Evolutionary conservation across 2,329 filamentous ascomycete genomes (phyloP).

Genomic region (Emmonsia crescens): DNA sequence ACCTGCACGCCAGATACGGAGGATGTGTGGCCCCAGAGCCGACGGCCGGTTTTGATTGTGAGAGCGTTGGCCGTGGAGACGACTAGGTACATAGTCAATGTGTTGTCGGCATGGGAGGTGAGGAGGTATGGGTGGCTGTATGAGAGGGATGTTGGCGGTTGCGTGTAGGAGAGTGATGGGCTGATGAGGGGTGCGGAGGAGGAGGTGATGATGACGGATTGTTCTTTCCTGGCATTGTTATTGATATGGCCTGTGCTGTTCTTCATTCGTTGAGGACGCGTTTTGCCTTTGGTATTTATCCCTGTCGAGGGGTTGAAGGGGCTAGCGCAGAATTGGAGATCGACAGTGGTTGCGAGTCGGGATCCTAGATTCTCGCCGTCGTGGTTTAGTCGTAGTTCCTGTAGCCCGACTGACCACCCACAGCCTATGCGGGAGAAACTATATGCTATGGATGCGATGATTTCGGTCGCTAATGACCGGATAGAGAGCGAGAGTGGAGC

Average conservation of each 20-base stretch:
- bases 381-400: conserved; percentile 63
- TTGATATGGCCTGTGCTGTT: not conserved
- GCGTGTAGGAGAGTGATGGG: conserved; percentile 7
- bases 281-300: conserved; percentile 7
- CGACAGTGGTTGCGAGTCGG: conserved; percentile 30
- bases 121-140: conserved; percentile 80
- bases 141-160: conserved; percentile 52
- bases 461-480: conserved; percentile 50
- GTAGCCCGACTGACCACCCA: conserved; percentile 85
- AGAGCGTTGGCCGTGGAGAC: conserved; percentile 57
- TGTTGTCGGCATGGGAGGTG: conserved; percentile 76
- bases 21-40: conserved; percentile 86
- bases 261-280: not conserved
- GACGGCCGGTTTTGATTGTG: conserved; percentile 59
- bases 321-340: conserved; percentile 27
- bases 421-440: conserved; percentile 63
- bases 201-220: not conserved
- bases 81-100: conserved; percentile 69
- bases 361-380: conserved; percentile 34
- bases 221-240: not conserved
- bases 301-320: conserved; percentile 8
- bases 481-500: conserved; percentile 75
- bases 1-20: conserved; percentile 79
- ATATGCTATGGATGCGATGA: conserved; percentile 79
- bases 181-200: not conserved